Conservation (phyloP, 345 rosid species). For the Toxicodendron radicans region DNA sequence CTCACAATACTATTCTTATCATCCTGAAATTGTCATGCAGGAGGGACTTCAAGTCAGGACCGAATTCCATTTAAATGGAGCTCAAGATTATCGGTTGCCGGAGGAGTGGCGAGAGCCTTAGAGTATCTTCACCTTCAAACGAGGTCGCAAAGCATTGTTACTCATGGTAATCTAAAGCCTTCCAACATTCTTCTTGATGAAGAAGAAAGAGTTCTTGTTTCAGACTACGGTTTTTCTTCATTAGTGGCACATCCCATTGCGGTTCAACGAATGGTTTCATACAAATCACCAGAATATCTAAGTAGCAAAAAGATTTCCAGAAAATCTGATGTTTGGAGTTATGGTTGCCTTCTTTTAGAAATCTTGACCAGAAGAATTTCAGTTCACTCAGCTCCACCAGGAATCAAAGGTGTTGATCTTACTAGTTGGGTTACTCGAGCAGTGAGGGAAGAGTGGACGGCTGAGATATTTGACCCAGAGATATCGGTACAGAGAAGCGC, state of each 20-base stretch:
- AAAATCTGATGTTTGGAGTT: conserved; percentile 60
- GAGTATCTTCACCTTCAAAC: conserved; percentile 46
- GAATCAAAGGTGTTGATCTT: conserved; percentile 45
- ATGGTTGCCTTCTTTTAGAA: conserved; percentile 49
- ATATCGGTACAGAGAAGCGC: conserved; percentile 40
- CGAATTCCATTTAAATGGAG: conserved; percentile 51
- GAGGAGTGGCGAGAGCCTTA: conserved; percentile 46
- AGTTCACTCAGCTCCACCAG: conserved; percentile 44
- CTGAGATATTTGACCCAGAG: conserved; percentile 55
- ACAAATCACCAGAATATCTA: conserved; percentile 51
- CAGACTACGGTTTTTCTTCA: conserved; percentile 47
- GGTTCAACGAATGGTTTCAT: conserved; percentile 37
- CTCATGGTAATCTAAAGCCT: conserved; percentile 63
- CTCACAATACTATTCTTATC: background rate
- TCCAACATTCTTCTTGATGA: conserved; percentile 53
- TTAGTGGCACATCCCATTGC: conserved; percentile 49
- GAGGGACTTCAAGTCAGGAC: conserved; percentile 34
- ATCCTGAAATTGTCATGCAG: conserved; percentile 12
- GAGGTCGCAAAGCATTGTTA: conserved; percentile 22
- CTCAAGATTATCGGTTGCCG: conserved; percentile 46
- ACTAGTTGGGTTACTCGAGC: conserved; percentile 59
- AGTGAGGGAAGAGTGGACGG: conserved; percentile 66
- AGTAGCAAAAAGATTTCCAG: conserved; percentile 28
- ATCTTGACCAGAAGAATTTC: conserved; percentile 46
- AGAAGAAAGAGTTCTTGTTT: conserved; percentile 36